Percentiles rank a stretch among this genome's conserved stretches.
Evolutionary conservation across 768 basidiomycete species (phyloP).

Genomic region (Boletales sp.): DNA sequence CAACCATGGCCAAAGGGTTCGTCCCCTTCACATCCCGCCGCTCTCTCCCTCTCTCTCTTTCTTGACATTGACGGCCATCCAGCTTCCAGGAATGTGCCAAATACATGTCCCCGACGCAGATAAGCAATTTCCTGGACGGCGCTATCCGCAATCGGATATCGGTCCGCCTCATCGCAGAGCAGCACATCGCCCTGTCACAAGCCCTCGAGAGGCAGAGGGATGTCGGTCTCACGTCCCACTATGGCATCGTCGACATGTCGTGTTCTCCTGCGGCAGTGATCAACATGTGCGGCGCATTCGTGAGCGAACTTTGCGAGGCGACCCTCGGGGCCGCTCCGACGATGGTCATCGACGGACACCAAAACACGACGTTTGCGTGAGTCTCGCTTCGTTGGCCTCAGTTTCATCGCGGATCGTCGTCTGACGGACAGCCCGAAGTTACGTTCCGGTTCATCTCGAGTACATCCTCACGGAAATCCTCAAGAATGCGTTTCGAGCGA

Average conservation of each 20-base stretch:
- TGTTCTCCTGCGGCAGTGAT: slow-evolving; percentile 76
- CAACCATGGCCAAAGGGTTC: slow-evolving; percentile 86
- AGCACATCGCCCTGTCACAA: slow-evolving; percentile 81
- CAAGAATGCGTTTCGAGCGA: slow-evolving; percentile 89
- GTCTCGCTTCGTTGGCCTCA: slow-evolving; percentile 27
- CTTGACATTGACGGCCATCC: neutral
- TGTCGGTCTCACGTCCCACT: slow-evolving; percentile 35
- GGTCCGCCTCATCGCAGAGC: slow-evolving; percentile 85
- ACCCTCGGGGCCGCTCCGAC: slow-evolving; percentile 71
- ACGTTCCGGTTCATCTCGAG: slow-evolving; percentile 87
- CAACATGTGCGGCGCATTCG: slow-evolving; percentile 77
- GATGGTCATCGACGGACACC: slow-evolving; percentile 67
- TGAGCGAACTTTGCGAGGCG: slow-evolving; percentile 78
- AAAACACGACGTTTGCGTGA: slow-evolving; percentile 74
- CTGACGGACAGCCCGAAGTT: slow-evolving; percentile 41
- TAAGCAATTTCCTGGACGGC: slow-evolving; percentile 76
- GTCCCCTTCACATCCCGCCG: slow-evolving; percentile 13
- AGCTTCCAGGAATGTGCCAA: slow-evolving; percentile 85
- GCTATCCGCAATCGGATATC: slow-evolving; percentile 86
- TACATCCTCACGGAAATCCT: slow-evolving; percentile 89
- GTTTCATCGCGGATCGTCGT: slow-evolving; percentile 1
- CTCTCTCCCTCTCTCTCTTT: neutral
- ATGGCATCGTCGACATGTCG: slow-evolving; percentile 71
- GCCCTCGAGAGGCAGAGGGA: slow-evolving; percentile 46
- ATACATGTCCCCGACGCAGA: slow-evolving; percentile 80